Percentiles rank a stretch among this genome's conserved stretches.
phyloP scores from a whole-genome alignment of 371 early-diverging fungal species.

The Globomyces sp. region DNA sequence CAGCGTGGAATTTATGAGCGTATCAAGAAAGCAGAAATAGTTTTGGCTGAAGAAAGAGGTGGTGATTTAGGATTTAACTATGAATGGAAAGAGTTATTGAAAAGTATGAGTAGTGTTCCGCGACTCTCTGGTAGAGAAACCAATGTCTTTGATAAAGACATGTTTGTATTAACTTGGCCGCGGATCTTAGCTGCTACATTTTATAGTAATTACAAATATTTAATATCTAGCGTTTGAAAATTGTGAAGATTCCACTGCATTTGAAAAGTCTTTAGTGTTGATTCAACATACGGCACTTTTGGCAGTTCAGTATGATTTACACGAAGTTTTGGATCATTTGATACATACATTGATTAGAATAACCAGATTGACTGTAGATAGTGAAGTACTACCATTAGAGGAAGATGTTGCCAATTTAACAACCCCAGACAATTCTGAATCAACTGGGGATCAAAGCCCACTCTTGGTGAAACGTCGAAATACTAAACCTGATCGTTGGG shows the following conservation, averaged over 20 bases:
- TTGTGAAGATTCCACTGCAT: constrained; percentile 73
- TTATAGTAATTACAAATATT: constrained; percentile 49
- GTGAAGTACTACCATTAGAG: constrained; percentile 38
- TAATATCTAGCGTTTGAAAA: constrained; percentile 65
- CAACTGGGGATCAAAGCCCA: constrained; percentile 66
- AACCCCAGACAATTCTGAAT: constrained; percentile 58
- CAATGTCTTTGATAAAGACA: constrained; percentile 60
- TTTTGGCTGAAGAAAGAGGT: constrained; percentile 60
- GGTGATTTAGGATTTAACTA: constrained; percentile 93
- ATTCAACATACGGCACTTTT: constrained; percentile 77
- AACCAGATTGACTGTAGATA: constrained; percentile 67
- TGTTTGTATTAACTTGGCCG: constrained; percentile 62
- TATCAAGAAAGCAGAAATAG: constrained; percentile 54
- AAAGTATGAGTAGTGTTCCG: constrained; percentile 48
- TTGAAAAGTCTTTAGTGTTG: constrained; percentile 78
- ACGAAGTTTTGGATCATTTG: constrained; percentile 76
- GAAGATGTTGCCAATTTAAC: constrained; percentile 57
- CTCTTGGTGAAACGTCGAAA: not conserved
- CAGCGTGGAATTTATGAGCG: constrained; percentile 43
- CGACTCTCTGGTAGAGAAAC: constrained; percentile 38
- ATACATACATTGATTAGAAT: constrained; percentile 71
- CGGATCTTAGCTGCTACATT: constrained; percentile 66
- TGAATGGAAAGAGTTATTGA: constrained; percentile 87
- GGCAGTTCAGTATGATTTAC: constrained; percentile 68
- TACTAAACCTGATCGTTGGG: constrained; percentile 44